Evolutionary conservation across 108 stramenopile genomes (phyloP).

Genomic region (Nitzschia sp.): DNA sequence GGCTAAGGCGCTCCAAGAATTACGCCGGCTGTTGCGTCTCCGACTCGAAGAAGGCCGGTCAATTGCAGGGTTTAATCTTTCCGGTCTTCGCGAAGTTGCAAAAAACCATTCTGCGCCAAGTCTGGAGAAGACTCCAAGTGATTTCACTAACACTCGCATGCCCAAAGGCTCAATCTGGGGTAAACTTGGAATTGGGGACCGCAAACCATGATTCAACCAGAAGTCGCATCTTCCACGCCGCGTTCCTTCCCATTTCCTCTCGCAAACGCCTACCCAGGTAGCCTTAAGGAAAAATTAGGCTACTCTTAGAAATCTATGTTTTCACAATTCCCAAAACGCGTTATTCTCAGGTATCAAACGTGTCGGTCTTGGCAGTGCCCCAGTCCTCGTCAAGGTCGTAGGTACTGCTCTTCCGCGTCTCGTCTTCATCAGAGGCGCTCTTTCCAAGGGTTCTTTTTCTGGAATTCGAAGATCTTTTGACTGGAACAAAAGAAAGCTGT

Average conservation of each 20-base stretch:
- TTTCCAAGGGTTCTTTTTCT: not conserved
- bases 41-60: constrained; percentile 69
- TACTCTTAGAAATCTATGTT: no score
- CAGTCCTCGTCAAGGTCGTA: constrained; percentile 26
- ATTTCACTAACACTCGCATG: no score
- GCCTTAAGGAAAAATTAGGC: no score
- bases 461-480: constrained; percentile 3
- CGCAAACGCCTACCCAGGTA: no score
- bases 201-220: no score
- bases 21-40: constrained; percentile 55
- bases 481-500: constrained; percentile 25
- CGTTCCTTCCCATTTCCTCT: no score
- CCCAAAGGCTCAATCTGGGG: no score
- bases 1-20: constrained; percentile 69
- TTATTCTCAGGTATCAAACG: constrained; percentile 13
- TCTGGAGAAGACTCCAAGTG: constrained; percentile 42
- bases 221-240: no score
- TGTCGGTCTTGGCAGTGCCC: constrained; percentile 18
- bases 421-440: not conserved
- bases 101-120: constrained; percentile 38
- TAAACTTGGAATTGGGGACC: no score
- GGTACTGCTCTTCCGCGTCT: not conserved
- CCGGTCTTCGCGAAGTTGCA: constrained; percentile 63
- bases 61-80: constrained; percentile 80
- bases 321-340: no score